phyloP scores from a whole-genome alignment of 768 basidiomycete genomes.

The Hericium rajendrae region DNA sequence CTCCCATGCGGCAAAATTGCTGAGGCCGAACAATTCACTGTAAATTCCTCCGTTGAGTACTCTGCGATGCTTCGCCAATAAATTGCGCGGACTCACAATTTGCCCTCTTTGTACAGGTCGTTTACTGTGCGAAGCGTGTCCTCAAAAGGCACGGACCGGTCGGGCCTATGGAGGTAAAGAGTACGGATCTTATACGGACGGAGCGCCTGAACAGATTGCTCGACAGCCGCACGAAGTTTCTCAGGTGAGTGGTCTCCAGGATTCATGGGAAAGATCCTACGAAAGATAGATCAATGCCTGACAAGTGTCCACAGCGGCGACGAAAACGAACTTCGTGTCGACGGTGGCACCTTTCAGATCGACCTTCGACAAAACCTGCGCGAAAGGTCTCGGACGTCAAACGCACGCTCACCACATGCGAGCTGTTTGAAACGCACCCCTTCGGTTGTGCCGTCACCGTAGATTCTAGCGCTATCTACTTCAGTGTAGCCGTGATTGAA shows the following conservation, averaged over 20 bases:
- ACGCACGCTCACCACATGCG: background rate
- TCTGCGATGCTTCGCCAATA: background rate
- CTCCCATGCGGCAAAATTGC: conserved; percentile 53
- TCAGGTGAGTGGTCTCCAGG: conserved; percentile 34
- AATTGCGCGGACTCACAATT: too few species aligned
- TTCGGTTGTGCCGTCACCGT: conserved; percentile 48
- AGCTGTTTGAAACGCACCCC: conserved; percentile 22
- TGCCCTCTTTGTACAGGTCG: conserved; percentile 45
- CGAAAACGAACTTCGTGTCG: conserved; percentile 36
- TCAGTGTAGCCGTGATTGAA: conserved; percentile 28
- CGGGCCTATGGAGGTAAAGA: conserved; percentile 54
- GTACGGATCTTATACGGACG: conserved; percentile 37
- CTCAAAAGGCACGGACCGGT: conserved; percentile 46
- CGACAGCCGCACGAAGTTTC: conserved; percentile 34
- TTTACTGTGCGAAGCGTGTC: conserved; percentile 45
- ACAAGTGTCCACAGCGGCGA: background rate
- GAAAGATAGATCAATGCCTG: conserved; percentile 3
- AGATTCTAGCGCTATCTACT: conserved; percentile 43
- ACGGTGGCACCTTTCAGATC: conserved; percentile 30
- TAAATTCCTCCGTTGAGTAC: background rate
- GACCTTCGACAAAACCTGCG: conserved; percentile 31
- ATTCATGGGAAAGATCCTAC: conserved; percentile 28
- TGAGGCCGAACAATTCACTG: conserved; percentile 45
- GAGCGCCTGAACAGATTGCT: conserved; percentile 35
- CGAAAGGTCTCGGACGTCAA: conserved; percentile 18